A percentile compares a stretch with the other conserved stretches of the same genome.
phyloP scores from a whole-genome alignment of 2,329 filamentous ascomycete genomes.

The Stagonosporopsis vannaccii region DNA sequence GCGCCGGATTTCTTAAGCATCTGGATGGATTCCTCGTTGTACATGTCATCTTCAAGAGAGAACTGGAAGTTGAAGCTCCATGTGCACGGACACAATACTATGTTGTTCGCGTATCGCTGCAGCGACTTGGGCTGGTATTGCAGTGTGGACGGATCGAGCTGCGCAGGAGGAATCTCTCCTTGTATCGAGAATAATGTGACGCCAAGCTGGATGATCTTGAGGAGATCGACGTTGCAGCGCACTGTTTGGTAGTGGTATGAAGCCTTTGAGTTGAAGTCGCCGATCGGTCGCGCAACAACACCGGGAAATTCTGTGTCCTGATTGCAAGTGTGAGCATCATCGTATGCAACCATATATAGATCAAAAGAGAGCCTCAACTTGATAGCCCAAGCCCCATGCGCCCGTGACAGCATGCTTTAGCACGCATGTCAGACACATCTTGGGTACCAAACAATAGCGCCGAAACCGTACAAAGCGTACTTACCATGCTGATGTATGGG shows the following conservation, averaged over 20 bases:
- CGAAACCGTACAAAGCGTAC: slow-evolving; percentile 40
- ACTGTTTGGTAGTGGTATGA: slow-evolving; percentile 99
- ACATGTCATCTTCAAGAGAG: slow-evolving; percentile 95
- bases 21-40: slow-evolving; percentile 92
- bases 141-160: slow-evolving; percentile 60
- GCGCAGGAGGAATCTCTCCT: slow-evolving; percentile 82
- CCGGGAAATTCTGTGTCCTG: slow-evolving; percentile 99
- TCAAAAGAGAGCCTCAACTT: slow-evolving; percentile 17
- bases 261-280: slow-evolving; percentile 90
- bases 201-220: slow-evolving; percentile 97
- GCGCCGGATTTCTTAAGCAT: slow-evolving; percentile 91
- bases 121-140: slow-evolving; percentile 53
- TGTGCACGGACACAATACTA: slow-evolving; percentile 78
- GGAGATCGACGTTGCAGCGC: slow-evolving; percentile 93
- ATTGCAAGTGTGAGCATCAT: slow-evolving; percentile 24
- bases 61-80: slow-evolving; percentile 99
- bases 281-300: slow-evolving; percentile 94
- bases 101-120: slow-evolving; percentile 59
- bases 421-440: slow-evolving; percentile 19
- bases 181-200: slow-evolving; percentile 92
- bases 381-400: slow-evolving; percentile 5
- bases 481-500: slow-evolving; percentile 96
- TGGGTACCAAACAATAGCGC: background rate
- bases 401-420: slow-evolving; percentile 19
- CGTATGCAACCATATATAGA: background rate